Evolutionary conservation across 108 stramenopile genomes (phyloP).

Genomic region (Cylindrotheca closterium): DNA sequence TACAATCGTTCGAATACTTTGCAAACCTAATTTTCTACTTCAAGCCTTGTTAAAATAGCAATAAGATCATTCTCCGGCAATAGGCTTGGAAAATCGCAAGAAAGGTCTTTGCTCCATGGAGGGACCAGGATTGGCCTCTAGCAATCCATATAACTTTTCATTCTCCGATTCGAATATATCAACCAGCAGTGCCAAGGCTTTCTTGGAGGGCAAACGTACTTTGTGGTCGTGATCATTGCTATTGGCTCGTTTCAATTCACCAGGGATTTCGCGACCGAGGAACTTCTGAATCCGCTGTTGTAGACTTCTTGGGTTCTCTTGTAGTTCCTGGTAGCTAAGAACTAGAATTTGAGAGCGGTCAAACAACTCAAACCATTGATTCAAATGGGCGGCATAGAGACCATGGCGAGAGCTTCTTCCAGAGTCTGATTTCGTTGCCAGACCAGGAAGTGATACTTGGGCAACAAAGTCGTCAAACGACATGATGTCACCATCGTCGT

Average conservation of each 20-base stretch:
- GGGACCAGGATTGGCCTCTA: slow-evolving; percentile 28
- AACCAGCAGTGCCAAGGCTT: slow-evolving; percentile 12
- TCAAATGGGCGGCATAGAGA: slow-evolving; percentile 24
- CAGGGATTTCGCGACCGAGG: slow-evolving; percentile 15
- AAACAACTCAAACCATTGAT: slow-evolving; percentile 33
- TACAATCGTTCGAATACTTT: too few species aligned
- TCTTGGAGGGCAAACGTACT: slow-evolving; percentile 1
- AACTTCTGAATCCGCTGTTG: slow-evolving; percentile 27
- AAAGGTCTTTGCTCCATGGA: slow-evolving; percentile 34
- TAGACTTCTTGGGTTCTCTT: slow-evolving; percentile 17
- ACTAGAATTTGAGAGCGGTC: slow-evolving; percentile 34
- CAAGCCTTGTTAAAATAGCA: too few species aligned
- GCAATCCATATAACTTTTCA: slow-evolving; percentile 25
- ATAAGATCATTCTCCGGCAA: too few species aligned
- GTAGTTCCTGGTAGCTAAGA: slow-evolving; percentile 35
- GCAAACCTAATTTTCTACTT: too few species aligned
- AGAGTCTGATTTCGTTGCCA: slow-evolving; percentile 1
- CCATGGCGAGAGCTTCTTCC: not conserved
- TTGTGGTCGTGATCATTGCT: slow-evolving; percentile 21
- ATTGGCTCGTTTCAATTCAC: slow-evolving; percentile 11
- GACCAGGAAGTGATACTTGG: slow-evolving; percentile 13
- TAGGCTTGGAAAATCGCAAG: slow-evolving; percentile 20
- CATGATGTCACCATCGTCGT: slow-evolving; percentile 11
- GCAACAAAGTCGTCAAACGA: slow-evolving; percentile 29
- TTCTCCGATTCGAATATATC: slow-evolving; percentile 13